Evolutionary conservation across 331 rosid species (phyloP).

Genomic region (Spiraea crenata): DNA sequence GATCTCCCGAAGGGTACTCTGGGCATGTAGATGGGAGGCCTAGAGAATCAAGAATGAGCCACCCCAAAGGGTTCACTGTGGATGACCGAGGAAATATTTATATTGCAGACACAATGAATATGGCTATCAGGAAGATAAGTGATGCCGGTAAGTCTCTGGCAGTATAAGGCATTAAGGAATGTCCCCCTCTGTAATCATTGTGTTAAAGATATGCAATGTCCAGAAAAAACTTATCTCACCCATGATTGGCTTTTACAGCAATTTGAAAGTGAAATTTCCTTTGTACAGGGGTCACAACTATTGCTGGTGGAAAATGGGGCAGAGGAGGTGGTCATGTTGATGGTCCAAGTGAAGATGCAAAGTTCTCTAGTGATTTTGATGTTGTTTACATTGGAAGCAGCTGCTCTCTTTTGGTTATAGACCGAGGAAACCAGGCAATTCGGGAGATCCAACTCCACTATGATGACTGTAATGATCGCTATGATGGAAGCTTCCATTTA

Average conservation of each 20-base stretch:
- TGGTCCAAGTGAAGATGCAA: constrained; percentile 98
- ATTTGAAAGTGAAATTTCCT: constrained; percentile 7
- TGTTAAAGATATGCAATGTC: background rate
- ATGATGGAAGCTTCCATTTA: constrained; percentile 59
- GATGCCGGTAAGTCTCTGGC: constrained; percentile 54
- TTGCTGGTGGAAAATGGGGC: constrained; percentile 96
- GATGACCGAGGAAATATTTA: constrained; percentile 88
- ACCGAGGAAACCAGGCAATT: constrained; percentile 92
- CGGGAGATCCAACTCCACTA: constrained; percentile 89
- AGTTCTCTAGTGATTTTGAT: constrained; percentile 87
- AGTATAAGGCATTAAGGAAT: constrained; percentile 12
- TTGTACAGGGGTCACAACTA: constrained; percentile 81
- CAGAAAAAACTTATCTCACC: background rate
- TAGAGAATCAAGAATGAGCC: constrained; percentile 92
- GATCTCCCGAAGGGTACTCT: constrained; percentile 83
- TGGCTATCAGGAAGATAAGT: constrained; percentile 92
- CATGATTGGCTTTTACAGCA: background rate
- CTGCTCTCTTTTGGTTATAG: constrained; percentile 89
- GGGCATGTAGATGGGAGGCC: constrained; percentile 92
- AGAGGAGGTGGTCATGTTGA: constrained; percentile 84
- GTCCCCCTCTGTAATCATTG: background rate
- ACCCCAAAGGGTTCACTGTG: constrained; percentile 81
- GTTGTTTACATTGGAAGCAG: constrained; percentile 67
- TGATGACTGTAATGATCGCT: constrained; percentile 59
- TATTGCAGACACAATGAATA: constrained; percentile 90